Conservation (phyloP, 2,329 filamentous ascomycete genomes). For the Daldinia sp. region DNA sequence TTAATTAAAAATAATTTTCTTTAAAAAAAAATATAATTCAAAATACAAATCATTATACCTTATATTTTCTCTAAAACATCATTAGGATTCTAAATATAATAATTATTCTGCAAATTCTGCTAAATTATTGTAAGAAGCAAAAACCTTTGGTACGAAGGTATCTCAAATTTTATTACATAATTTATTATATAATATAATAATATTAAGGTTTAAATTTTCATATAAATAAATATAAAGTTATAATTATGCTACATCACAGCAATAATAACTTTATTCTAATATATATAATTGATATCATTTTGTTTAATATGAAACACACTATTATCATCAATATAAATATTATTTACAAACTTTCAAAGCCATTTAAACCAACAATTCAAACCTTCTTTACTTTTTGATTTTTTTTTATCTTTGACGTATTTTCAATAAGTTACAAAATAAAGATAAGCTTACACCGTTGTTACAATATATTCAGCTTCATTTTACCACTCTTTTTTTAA, state of each 20-base stretch:
- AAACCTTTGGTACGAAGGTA: too few species aligned
- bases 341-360: not conserved
- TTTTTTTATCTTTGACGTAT: not conserved
- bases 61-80: not conserved
- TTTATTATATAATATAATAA: not conserved
- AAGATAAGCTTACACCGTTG: not conserved
- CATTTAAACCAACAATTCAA: not conserved
- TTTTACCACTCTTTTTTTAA: too few species aligned
- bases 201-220: not conserved
- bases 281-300: too few species aligned
- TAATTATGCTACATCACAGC: not conserved
- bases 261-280: too few species aligned
- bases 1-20: too few species aligned
- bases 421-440: not conserved
- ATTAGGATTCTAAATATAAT: too few species aligned
- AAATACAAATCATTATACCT: too few species aligned
- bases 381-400: not conserved
- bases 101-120: too few species aligned
- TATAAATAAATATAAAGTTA: not conserved
- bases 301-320: not conserved
- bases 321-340: not conserved
- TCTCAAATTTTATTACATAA: too few species aligned
- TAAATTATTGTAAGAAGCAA: too few species aligned
- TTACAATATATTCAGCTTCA: too few species aligned
- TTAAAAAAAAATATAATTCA: too few species aligned